Base-by-base conservation (phyloP, 2,329 filamentous ascomycete species). In the Scedosporium boydii region DNA sequence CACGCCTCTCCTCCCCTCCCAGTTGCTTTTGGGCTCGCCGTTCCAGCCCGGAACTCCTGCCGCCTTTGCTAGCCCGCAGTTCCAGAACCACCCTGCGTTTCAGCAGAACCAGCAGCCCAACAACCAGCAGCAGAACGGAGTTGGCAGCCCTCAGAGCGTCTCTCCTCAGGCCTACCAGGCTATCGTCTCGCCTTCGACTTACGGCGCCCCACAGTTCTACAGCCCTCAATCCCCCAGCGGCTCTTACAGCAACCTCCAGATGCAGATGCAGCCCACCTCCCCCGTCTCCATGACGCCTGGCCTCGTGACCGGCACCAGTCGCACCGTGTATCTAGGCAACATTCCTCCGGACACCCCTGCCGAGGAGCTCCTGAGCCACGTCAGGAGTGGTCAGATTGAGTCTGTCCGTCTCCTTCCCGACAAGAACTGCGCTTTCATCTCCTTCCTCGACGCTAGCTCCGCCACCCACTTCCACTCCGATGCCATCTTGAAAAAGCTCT, bases 391-490 rank as follows among this genome's bases (percentile, higher is more conserved):
- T 26, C 95, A 98, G 74, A 98, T 99, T 70, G 95, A 99, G 80
- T 98, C 95, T n/a, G 95, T 99, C 61, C 89, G 95, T 69, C 84
- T 99, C 67, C 82, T 99, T 62, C 91, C 93, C 26, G 95, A 99
- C 78, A 99, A 98, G 90, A 99, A 98, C 82, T 99, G 95, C 73
- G 95, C 95, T 63, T 99, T 99, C 82, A 98, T 99, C 73, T 99
- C 95, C 6, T 99, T 99, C 80, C 82, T 99, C 67, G 95, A 99
- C 72, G 92, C 93, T 70, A 96, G 93, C 78, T 97, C 95, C 34
- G 95, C 95, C 63, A 98, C 93, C 23, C 95, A 99, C 75, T 99
- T 99, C 79, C 95, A 99, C 81, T 99, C 95, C 21, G 95, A 99
- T 82, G 95, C 95, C 68, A 99, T 99, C 77, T 85, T 99, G 84